A percentile compares a stretch with the other conserved stretches of the same genome.
Conservation (phyloP, 1,284 basidiomycete species). For the Coniferiporia sulphurascens region DNA sequence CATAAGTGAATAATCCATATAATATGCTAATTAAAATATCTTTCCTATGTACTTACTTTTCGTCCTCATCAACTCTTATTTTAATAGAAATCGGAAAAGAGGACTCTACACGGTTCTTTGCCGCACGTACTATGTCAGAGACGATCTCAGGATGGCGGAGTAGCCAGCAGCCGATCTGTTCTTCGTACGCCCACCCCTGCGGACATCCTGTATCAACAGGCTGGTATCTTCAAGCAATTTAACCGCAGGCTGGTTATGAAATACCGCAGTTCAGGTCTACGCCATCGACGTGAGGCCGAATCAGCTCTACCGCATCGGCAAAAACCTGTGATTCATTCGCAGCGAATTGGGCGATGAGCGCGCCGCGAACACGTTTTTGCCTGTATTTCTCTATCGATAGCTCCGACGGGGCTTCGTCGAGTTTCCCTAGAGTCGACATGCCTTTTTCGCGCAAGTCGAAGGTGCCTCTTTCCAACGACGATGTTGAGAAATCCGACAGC, state of each 20-base stretch:
- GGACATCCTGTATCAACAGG: conserved; percentile 34
- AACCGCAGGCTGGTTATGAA: background rate
- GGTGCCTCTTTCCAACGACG: conserved; percentile 41
- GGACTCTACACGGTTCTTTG: conserved; percentile 43
- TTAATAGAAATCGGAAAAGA: conserved; percentile 51
- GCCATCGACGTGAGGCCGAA: conserved; percentile 44
- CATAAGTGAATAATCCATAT: background rate
- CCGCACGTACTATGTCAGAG: conserved; percentile 45
- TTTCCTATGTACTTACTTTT: conserved; percentile 29
- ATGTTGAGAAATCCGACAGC: conserved; percentile 48
- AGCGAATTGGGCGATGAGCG: conserved; percentile 51
- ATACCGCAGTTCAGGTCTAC: conserved; percentile 52
- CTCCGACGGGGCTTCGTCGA: conserved; percentile 14
- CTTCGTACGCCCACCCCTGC: conserved; percentile 46
- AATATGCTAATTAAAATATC: background rate
- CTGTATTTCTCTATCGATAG: conserved; percentile 11
- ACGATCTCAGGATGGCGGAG: conserved; percentile 52
- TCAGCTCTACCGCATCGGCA: conserved; percentile 50
- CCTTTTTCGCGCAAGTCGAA: conserved; percentile 36
- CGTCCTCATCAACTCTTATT: conserved; percentile 49
- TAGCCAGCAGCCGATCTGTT: conserved; percentile 52
- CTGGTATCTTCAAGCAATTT: background rate
- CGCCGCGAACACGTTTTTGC: conserved; percentile 37
- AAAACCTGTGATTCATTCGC: conserved; percentile 41
- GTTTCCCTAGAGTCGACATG: conserved; percentile 5